phyloP scores from a whole-genome alignment of 2,329 filamentous ascomycete genomes.

The Nigrospora sphaerica region DNA sequence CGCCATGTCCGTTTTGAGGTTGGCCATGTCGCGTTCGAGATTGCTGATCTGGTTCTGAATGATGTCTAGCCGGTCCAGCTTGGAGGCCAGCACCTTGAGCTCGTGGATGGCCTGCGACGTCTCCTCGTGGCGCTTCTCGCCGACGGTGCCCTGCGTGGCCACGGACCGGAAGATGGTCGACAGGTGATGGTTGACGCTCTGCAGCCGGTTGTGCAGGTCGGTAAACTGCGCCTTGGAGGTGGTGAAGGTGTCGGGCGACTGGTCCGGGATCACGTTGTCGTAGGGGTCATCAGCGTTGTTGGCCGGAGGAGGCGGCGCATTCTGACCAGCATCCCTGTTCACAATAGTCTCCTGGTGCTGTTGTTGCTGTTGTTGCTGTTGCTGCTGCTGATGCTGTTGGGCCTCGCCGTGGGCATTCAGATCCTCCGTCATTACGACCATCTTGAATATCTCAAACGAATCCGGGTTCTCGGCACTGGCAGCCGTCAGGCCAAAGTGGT shows the following conservation, averaged over 20 bases:
- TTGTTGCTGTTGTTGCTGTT: conserved; percentile 22
- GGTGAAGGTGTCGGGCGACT: conserved; percentile 37
- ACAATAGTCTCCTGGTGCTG: conserved; percentile 8
- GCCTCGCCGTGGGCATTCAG: conserved; percentile 24
- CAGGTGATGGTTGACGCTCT: conserved; percentile 63
- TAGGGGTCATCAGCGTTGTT: conserved; percentile 24
- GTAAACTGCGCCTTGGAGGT: conserved; percentile 60
- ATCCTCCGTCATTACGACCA: conserved; percentile 61
- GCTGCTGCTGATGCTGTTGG: conserved; percentile 22
- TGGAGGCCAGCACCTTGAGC: conserved; percentile 35
- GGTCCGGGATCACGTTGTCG: conserved; percentile 38
- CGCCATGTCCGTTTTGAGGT: conserved; percentile 47
- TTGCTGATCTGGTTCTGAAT: conserved; percentile 39
- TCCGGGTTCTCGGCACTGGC: conserved; percentile 87
- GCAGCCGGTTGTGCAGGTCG: conserved; percentile 79
- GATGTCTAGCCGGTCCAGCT: conserved; percentile 34
- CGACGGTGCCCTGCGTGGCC: conserved; percentile 38
- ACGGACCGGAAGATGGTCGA: conserved; percentile 54
- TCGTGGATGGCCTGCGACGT: conserved; percentile 39
- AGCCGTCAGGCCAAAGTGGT: conserved; percentile 81
- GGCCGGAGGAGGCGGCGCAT: neutral
- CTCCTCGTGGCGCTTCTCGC: conserved; percentile 52
- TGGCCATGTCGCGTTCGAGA: conserved; percentile 52
- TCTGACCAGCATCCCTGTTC: conserved; percentile 3
- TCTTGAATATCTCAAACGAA: conserved; percentile 88